phyloP scores from a whole-genome alignment of 2,329 filamentous ascomycete species.

The Sporothrix pallida region DNA sequence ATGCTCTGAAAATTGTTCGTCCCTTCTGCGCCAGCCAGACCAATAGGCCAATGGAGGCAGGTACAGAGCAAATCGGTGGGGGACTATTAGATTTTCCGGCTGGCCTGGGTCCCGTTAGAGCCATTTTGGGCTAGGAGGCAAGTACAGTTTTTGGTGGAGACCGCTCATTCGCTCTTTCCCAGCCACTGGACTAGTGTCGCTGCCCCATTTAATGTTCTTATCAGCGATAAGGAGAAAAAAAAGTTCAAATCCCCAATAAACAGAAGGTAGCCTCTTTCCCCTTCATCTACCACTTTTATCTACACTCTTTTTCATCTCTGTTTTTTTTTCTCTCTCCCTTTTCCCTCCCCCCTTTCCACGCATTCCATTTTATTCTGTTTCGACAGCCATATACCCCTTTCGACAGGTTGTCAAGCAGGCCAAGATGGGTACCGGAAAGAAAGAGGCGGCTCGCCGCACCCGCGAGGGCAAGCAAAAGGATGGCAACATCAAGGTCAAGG shows the following conservation, averaged over 20 bases:
- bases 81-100: constrained; percentile 32
- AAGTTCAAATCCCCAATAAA: constrained; percentile 25
- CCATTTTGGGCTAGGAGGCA: too few relatives aligned
- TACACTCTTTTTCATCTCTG: constrained; percentile 14
- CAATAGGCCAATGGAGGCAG: constrained; percentile 11
- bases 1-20: constrained; percentile 33
- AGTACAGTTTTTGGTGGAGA: too few relatives aligned
- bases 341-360: constrained; percentile 32
- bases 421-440: constrained; percentile 63
- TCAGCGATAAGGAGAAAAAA: constrained; percentile 38
- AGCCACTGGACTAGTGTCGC: constrained; percentile 29
- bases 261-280: constrained; percentile 11
- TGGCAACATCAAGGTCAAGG: constrained; percentile 92
- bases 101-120: too few relatives aligned
- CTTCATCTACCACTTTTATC: constrained; percentile 20
- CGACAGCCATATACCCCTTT: background rate
- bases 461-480: constrained; percentile 84
- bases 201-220: constrained; percentile 35
- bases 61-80: background rate
- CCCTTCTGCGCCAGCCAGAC: background rate
- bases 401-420: constrained; percentile 25
- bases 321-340: constrained; percentile 28
- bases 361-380: constrained; percentile 27
- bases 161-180: constrained; percentile 1
- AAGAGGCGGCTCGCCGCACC: constrained; percentile 80